Evolutionary conservation across 169 alveolate species (phyloP).

Genomic region (Plasmodium blacklocki): DNA sequence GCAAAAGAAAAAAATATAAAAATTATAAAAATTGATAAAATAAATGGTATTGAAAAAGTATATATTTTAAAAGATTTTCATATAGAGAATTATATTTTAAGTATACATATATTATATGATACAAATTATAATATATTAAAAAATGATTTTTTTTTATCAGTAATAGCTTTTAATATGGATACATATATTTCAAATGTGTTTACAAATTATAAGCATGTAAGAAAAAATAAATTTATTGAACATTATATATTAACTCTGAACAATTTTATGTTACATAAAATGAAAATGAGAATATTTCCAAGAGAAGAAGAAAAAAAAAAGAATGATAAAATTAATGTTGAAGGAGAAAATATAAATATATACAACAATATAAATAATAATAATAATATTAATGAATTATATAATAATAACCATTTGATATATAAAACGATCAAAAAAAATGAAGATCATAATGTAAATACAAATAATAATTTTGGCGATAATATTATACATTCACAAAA

Average conservation of each 20-base stretch:
- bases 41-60: constrained; percentile 41
- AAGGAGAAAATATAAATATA: no score
- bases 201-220: background rate
- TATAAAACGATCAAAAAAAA: no score
- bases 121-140: background rate
- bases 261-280: constrained; percentile 29
- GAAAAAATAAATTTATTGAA: background rate
- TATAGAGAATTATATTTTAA: constrained; percentile 23
- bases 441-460: no score
- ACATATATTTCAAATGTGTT: background rate
- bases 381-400: no score
- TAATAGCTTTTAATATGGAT: background rate
- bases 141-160: constrained; percentile 16
- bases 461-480: no score
- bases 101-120: constrained; percentile 21
- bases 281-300: no score
- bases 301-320: no score
- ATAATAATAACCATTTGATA: no score
- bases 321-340: no score
- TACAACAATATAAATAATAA: no score
- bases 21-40: constrained; percentile 51
- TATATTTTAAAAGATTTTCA: constrained; percentile 9
- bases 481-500: no score
- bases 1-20: constrained; percentile 51
- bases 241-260: constrained; percentile 42